phyloP scores from a whole-genome alignment of 2,329 filamentous ascomycete genomes.

The Neospermospora avenae region DNA sequence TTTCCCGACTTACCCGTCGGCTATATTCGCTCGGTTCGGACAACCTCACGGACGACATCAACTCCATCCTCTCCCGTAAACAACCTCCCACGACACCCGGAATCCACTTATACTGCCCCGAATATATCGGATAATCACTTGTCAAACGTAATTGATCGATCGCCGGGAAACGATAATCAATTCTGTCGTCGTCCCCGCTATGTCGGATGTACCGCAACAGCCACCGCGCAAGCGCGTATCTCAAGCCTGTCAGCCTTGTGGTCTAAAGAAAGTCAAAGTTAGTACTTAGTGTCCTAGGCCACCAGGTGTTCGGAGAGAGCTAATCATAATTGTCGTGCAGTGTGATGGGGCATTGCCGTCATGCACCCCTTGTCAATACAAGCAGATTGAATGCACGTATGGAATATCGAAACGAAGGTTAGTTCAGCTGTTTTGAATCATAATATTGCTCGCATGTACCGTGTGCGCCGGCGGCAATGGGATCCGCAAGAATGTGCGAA shows the following conservation, averaged over 20 bases:
- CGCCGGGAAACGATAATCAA: background rate
- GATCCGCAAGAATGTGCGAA: background rate
- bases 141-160: background rate
- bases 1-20: background rate
- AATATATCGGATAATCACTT: background rate
- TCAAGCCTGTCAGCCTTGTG: slow-evolving; percentile 31
- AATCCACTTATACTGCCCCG: background rate
- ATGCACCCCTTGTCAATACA: slow-evolving; percentile 28
- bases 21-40: background rate
- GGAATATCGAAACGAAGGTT: slow-evolving; percentile 33
- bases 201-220: background rate
- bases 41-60: background rate
- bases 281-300: background rate
- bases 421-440: background rate
- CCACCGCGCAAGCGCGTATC: slow-evolving; percentile 29
- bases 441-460: background rate
- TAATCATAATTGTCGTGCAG: slow-evolving; percentile 13
- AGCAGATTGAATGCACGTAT: slow-evolving; percentile 29
- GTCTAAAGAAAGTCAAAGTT: slow-evolving; percentile 32
- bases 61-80: background rate
- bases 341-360: slow-evolving; percentile 30
- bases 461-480: background rate
- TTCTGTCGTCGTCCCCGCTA: background rate
- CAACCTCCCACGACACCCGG: background rate
- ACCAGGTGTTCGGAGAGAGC: background rate